Percentiles rank a stretch among this genome's conserved stretches.
Conservation (phyloP, 495 filamentous ascomycete species). For the Polyplosphaeria fusca region DNA sequence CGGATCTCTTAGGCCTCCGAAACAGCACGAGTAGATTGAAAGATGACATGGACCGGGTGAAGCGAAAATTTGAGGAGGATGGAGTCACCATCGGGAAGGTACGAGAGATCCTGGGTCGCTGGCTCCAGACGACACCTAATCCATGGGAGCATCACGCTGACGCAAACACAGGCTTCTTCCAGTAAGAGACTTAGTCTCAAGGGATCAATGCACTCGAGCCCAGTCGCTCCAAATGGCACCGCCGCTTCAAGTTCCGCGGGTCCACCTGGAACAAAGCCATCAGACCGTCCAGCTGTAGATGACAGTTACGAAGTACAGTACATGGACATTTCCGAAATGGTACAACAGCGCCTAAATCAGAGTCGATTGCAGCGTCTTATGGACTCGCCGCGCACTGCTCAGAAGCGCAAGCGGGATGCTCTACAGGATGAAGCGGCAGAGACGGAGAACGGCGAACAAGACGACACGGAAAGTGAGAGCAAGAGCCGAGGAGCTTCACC, state of each 20-base stretch:
- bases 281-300: no score
- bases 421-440: neutral
- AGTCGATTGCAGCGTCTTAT: neutral
- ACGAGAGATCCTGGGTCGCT: neutral
- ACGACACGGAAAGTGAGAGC: neutral
- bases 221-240: no score
- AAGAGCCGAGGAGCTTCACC: neutral
- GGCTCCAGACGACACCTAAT: no score
- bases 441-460: neutral
- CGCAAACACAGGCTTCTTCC: no score
- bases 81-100: neutral
- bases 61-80: neutral
- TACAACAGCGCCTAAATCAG: neutral
- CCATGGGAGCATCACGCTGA: no score
- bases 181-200: no score
- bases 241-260: no score
- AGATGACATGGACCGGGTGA: neutral
- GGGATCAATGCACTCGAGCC: no score
- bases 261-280: no score
- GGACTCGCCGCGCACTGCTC: constrained; percentile 2
- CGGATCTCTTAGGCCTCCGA: neutral
- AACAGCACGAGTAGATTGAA: neutral
- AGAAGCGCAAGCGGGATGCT: neutral
- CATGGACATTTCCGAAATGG: neutral
- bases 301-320: neutral